Conservation (phyloP, 2,329 filamentous ascomycete species). For the Celoporthe dispersa region DNA sequence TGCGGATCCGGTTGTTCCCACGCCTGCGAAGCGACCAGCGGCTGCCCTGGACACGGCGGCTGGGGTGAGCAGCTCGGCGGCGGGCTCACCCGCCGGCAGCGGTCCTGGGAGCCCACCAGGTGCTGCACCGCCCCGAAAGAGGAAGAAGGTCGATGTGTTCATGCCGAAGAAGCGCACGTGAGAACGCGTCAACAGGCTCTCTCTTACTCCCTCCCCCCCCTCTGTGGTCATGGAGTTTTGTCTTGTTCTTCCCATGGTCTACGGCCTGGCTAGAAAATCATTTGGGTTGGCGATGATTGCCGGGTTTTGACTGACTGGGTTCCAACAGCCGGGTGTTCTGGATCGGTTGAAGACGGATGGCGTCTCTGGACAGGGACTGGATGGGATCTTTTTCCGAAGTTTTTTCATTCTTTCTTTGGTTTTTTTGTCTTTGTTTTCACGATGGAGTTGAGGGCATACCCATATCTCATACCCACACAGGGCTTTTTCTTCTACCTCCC, state of each 20-base stretch:
- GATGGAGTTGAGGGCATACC: not conserved
- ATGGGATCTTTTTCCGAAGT: too few species aligned
- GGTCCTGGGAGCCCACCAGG: conserved; percentile 24
- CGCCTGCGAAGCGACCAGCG: not conserved
- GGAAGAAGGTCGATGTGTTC: conserved; percentile 54
- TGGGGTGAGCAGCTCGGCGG: conserved; percentile 14
- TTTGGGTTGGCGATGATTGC: not conserved
- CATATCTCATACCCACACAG: not conserved
- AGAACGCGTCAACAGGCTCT: not conserved
- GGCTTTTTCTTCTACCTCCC: not conserved
- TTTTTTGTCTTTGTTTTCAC: not conserved
- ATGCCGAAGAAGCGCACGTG: conserved; percentile 49
- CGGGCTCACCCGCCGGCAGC: conserved; percentile 26
- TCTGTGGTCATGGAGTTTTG: not conserved
- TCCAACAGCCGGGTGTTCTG: not conserved
- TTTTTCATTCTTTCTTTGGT: too few species aligned
- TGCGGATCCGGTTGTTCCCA: not conserved
- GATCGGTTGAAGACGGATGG: not conserved
- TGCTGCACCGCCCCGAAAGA: conserved; percentile 40
- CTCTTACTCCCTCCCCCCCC: not conserved
- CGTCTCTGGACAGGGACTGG: not conserved
- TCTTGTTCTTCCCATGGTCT: not conserved
- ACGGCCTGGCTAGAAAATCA: not conserved
- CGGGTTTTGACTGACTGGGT: not conserved
- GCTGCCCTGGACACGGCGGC: not conserved